Percentiles rank a stretch among this genome's conserved stretches.
Conservation (phyloP, 2,329 filamentous ascomycete genomes). For the Parascedosporium putredinis region DNA sequence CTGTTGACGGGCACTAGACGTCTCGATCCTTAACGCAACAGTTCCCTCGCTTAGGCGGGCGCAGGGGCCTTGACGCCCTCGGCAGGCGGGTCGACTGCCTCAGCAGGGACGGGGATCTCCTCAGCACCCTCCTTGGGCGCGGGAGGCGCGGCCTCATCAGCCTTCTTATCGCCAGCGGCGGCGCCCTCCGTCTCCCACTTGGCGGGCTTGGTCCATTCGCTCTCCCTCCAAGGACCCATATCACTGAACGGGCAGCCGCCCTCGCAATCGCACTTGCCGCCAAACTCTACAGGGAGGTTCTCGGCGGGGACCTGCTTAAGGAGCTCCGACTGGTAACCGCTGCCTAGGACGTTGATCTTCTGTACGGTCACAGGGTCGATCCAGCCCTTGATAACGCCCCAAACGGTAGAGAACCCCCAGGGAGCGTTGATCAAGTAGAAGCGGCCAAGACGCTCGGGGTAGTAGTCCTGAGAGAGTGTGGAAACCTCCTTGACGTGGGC, state of each 20-base stretch:
- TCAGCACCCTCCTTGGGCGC: conserved; percentile 18
- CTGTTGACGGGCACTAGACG: too few species aligned
- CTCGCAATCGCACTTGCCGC: conserved; percentile 70
- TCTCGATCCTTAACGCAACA: not conserved
- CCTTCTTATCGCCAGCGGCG: conserved; percentile 23
- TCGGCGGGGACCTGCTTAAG: conserved; percentile 76
- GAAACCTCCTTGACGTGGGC: conserved; percentile 78
- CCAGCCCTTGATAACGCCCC: conserved; percentile 81
- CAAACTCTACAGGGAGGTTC: conserved; percentile 81
- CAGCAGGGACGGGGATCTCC: conserved; percentile 17
- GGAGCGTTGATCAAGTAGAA: conserved; percentile 97
- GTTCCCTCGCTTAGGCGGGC: conserved; percentile 18
- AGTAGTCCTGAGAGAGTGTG: conserved; percentile 94
- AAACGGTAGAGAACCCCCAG: conserved; percentile 86
- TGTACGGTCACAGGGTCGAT: conserved; percentile 91
- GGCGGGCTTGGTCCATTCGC: conserved; percentile 53
- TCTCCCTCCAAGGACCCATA: conserved; percentile 77
- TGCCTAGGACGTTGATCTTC: conserved; percentile 88
- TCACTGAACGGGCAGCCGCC: conserved; percentile 83
- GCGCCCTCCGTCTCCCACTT: conserved; percentile 42
- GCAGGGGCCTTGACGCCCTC: conserved; percentile 23
- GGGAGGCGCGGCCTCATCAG: conserved; percentile 22
- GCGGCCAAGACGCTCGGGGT: conserved; percentile 91
- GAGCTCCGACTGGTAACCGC: conserved; percentile 72
- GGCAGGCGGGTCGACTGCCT: conserved; percentile 15